Base-by-base conservation (phyloP, 73 alveolate species). In the Tetrahymena borealis region DNA sequence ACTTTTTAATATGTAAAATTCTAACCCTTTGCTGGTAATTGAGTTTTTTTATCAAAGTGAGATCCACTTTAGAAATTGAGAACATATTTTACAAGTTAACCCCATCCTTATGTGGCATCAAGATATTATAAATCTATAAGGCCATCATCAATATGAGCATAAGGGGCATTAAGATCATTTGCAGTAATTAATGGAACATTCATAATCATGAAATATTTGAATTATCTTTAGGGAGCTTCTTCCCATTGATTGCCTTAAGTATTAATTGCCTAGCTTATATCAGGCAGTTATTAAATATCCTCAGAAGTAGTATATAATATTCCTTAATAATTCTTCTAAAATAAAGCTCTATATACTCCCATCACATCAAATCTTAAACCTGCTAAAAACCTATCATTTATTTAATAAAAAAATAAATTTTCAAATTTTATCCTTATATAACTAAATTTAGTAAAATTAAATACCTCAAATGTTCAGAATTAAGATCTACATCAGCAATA, bases 361-460 rank as follows among this genome's bases (percentile, higher is more conserved):
- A 79, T 79, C 31, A 93, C 85, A 93, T 93, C 95, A 93, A 93
- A 93, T 40, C 95, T 79, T 13, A 91, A 85, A 32, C 95, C 92
- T 5, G 93, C 95, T 33, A 93, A 79, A 85, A 93, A 93, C 39
- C 95, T 79, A 16, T n/a, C n/a, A n/a, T n/a, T n/a, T n/a, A n/a
- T n/a, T n/a, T n/a, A n/a, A n/a, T n/a, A n/a, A n/a, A n/a, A n/a
- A 60, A 41, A 60, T 20, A 60, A 24, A 7, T n/a, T 24, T 24
- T 60, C 9, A 60, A 60, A 5, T 1, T n/a, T 60, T 24, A 60
- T 39, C 12, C 16, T 7, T 12, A 9, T 12, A 39, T 39, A 39
- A 39, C 12, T 39, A 39, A 39, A 39, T 39, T 12, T 39, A 39
- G 12, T 39, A 9, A 39, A 7, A 7, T 41, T 18, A 60, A 15